A percentile compares a stretch with the other conserved stretches of the same genome.
phyloP scores from a whole-genome alignment of 2,329 filamentous ascomycete species.

The Claviceps quebecensis region DNA sequence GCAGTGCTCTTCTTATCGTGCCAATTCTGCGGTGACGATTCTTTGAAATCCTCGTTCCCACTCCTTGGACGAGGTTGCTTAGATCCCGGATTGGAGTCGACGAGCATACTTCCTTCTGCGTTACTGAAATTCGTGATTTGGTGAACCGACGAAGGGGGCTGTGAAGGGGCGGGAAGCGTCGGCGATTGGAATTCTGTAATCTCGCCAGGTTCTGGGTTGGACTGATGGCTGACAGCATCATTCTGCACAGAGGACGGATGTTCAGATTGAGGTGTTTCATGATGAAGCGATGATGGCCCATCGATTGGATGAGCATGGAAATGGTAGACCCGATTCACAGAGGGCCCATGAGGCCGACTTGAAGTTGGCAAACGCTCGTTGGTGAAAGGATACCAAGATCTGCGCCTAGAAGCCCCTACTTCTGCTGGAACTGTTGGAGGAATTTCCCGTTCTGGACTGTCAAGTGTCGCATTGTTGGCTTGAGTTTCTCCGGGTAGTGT shows the following conservation, averaged over 20 bases:
- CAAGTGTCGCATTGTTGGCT: background rate
- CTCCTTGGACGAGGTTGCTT: background rate
- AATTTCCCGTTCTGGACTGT: background rate
- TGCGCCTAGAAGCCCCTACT: slow-evolving; percentile 5
- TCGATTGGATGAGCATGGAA: background rate
- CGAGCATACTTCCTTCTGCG: background rate
- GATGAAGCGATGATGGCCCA: background rate
- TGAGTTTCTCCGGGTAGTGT: background rate
- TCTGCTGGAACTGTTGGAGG: slow-evolving; percentile 4
- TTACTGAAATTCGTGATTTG: background rate
- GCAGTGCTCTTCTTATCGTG: too few species aligned
- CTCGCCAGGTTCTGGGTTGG: background rate
- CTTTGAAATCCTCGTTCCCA: too few species aligned
- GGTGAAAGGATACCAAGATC: background rate
- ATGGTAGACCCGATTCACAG: background rate
- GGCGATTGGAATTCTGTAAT: background rate
- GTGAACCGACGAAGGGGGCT: background rate
- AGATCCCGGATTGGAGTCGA: background rate
- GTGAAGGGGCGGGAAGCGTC: background rate
- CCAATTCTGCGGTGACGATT: too few species aligned
- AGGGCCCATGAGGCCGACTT: background rate
- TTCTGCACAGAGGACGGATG: background rate
- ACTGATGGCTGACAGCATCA: too few species aligned
- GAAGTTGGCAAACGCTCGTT: background rate
- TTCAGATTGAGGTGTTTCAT: background rate